Evolutionary conservation across 257 asterid species (phyloP).

Genomic region (Penstemon eatonii): DNA sequence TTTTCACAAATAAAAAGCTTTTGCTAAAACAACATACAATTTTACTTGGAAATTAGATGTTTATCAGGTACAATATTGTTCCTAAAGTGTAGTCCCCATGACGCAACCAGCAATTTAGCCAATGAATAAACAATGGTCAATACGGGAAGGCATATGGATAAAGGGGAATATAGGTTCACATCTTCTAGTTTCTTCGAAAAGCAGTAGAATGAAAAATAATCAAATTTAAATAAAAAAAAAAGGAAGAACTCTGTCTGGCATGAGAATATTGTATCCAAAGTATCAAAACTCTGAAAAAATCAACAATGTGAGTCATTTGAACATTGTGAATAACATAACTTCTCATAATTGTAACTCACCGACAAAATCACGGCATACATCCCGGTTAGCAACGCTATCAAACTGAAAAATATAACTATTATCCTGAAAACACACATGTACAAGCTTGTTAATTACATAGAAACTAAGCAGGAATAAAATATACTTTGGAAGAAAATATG

Average conservation of each 20-base stretch:
- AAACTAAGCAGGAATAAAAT: constrained; percentile 14
- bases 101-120: background rate
- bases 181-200: constrained; percentile 12
- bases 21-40: background rate
- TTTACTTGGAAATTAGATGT: constrained; percentile 15
- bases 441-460: constrained; percentile 22
- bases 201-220: constrained; percentile 4
- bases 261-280: constrained; percentile 15
- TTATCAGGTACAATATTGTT: background rate
- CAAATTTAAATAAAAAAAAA: background rate
- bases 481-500: constrained; percentile 8
- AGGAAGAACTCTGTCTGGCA: background rate
- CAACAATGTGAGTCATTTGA: constrained; percentile 13
- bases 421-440: constrained; percentile 52
- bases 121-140: background rate
- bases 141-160: background rate
- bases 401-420: constrained; percentile 75
- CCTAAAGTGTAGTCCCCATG: background rate
- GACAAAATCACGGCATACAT: constrained; percentile 79
- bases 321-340: constrained; percentile 13
- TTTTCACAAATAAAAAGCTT: constrained; percentile 1
- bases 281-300: background rate
- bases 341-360: constrained; percentile 53
- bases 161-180: background rate
- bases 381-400: constrained; percentile 79